phyloP scores from a whole-genome alignment of 352 stramenopile species.

The Globisporangium heterothallicum region DNA sequence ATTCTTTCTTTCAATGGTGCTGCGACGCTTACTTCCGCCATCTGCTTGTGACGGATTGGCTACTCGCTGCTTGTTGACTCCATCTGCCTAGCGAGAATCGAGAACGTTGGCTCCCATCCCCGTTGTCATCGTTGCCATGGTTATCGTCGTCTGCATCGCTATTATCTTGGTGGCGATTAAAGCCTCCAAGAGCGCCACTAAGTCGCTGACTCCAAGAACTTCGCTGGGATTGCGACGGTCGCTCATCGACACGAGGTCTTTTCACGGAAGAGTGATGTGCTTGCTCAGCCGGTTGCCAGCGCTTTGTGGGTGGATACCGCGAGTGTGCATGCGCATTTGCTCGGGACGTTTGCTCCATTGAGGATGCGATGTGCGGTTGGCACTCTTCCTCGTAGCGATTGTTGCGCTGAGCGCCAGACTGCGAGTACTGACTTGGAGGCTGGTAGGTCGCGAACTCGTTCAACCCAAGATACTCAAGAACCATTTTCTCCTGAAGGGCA shows the following conservation, averaged over 20 bases:
- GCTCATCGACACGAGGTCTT: neutral
- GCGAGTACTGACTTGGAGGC: constrained; percentile 10
- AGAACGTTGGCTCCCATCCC: constrained; percentile 1
- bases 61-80: constrained; percentile 4
- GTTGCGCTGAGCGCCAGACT: neutral
- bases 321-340: constrained; percentile 1
- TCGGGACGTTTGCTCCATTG: neutral
- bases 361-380: neutral
- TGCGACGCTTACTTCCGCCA: constrained; percentile 12
- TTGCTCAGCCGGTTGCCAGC: constrained; percentile 7
- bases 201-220: constrained; percentile 14
- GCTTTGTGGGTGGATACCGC: neutral
- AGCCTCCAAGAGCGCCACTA: neutral
- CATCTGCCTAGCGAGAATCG: constrained; percentile 11
- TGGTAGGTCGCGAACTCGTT: constrained; percentile 39
- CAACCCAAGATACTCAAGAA: constrained; percentile 64
- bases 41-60: constrained; percentile 11
- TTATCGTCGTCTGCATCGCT: neutral
- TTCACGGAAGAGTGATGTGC: neutral
- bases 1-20: neutral
- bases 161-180: constrained; percentile 1
- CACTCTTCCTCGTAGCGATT: constrained; percentile 5
- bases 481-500: constrained; percentile 56
- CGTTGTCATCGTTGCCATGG: neutral
- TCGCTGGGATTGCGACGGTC: constrained; percentile 3